Evolutionary conservation across 305 asterid genomes (phyloP).

Genomic region (Fraxinus sp.): DNA sequence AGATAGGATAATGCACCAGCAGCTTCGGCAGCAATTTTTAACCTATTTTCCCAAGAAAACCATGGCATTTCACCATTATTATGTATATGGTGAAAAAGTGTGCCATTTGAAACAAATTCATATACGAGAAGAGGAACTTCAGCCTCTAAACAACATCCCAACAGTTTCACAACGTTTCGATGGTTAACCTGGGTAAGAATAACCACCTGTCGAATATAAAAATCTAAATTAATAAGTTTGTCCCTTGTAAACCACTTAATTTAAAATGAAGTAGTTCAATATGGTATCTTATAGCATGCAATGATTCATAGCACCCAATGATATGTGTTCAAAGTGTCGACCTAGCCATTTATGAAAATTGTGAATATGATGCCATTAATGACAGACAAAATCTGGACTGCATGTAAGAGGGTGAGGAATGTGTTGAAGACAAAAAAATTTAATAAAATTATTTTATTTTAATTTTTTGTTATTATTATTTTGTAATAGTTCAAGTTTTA

Average conservation of each 20-base stretch:
- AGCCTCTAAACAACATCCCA: constrained; percentile 51
- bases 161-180: constrained; percentile 43
- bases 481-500: background rate
- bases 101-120: constrained; percentile 42
- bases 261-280: background rate
- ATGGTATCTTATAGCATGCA: background rate
- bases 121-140: constrained; percentile 52
- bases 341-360: background rate
- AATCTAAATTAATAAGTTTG: background rate
- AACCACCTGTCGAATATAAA: constrained; percentile 24
- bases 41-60: constrained; percentile 52
- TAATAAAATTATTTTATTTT: too few relatives aligned
- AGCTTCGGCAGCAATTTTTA: constrained; percentile 42
- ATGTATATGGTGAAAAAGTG: constrained; percentile 43
- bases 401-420: background rate
- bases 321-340: background rate
- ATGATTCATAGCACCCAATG: background rate
- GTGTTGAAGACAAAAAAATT: background rate
- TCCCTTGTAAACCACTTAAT: background rate
- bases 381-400: background rate
- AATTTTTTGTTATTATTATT: background rate
- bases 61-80: constrained; percentile 30
- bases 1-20: constrained; percentile 51
- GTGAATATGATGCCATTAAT: background rate
- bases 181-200: constrained; percentile 55